Conservation (phyloP, 306 rosid genomes). For the Trifolium dubium region DNA sequence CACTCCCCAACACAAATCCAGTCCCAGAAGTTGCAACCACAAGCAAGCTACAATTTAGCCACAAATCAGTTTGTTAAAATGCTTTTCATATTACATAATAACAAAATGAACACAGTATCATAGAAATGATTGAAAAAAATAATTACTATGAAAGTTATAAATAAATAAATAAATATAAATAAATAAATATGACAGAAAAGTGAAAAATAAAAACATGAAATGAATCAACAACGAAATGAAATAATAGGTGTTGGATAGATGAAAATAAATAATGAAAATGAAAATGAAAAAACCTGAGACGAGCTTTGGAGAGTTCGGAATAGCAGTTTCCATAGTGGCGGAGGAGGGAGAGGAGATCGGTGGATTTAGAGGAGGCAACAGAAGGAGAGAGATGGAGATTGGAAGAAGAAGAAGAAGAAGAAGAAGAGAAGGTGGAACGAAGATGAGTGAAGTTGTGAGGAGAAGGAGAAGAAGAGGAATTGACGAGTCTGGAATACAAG, state of each 20-base stretch:
- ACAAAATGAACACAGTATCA: neutral
- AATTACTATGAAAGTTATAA: too few relatives aligned
- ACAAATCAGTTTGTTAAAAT: slow-evolving; percentile 7
- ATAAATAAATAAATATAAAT: too few relatives aligned
- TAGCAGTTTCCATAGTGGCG: slow-evolving; percentile 81
- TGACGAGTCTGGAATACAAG: slow-evolving; percentile 36
- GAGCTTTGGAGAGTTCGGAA: slow-evolving; percentile 90
- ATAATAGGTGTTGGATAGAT: neutral
- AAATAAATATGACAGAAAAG: too few relatives aligned
- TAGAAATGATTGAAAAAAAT: too few relatives aligned
- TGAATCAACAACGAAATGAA: neutral
- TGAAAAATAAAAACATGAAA: neutral
- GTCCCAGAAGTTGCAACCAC: slow-evolving; percentile 98
- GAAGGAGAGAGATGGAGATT: slow-evolving; percentile 39
- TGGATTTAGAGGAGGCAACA: slow-evolving; percentile 40
- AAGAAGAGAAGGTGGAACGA: slow-evolving; percentile 1
- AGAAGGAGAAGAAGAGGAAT: slow-evolving; percentile 20
- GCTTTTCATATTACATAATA: neutral
- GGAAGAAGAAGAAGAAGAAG: slow-evolving; percentile 30
- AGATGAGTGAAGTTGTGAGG: neutral
- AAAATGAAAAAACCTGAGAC: slow-evolving; percentile 59
- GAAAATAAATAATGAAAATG: too few relatives aligned
- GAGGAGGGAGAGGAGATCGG: slow-evolving; percentile 46
- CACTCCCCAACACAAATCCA: slow-evolving; percentile 90
- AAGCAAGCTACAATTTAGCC: slow-evolving; percentile 66